Evolutionary conservation across 495 filamentous ascomycete species (phyloP).

Genomic region (Aspergillus kassunensis): DNA sequence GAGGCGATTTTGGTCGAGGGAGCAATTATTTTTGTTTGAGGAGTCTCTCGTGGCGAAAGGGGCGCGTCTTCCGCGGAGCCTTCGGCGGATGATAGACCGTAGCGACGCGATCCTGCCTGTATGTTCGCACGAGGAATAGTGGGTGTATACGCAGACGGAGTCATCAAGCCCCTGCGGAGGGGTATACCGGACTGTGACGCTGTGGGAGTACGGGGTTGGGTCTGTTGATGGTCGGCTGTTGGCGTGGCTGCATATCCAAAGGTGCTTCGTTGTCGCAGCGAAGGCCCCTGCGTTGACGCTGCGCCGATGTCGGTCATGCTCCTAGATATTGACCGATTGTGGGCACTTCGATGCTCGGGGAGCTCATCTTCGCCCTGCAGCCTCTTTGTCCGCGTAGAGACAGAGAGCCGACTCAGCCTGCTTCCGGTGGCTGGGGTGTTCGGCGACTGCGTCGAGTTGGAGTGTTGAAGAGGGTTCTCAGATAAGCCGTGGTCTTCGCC

Average conservation of each 20-base stretch:
- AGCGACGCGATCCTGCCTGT: conserved; percentile 47
- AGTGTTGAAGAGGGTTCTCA: conserved; percentile 7
- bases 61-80: conserved; percentile 20
- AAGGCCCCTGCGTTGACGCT: conserved; percentile 25
- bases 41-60: conserved; percentile 21
- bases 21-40: conserved; percentile 35
- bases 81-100: conserved; percentile 30
- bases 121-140: conserved; percentile 40
- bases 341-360: conserved; percentile 19
- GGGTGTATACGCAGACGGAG: conserved; percentile 34
- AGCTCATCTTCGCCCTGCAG: conserved; percentile 32
- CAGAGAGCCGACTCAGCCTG: conserved; percentile 37
- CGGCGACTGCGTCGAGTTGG: conserved; percentile 27
- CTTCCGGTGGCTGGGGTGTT: conserved; percentile 27
- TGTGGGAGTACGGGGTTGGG: conserved; percentile 40
- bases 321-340: conserved; percentile 34
- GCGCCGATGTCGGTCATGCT: conserved; percentile 38
- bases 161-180: conserved; percentile 41
- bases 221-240: conserved; percentile 20
- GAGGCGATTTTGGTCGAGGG: conserved; percentile 38
- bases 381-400: conserved; percentile 35
- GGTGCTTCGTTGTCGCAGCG: conserved; percentile 38
- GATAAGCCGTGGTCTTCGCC: conserved; percentile 24
- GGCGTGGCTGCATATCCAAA: conserved; percentile 38
- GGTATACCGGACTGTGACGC: conserved; percentile 39